Evolutionary conservation across 225 moss, liverwort and hornwort genomes (phyloP), one percentile per base, ranked within the genome.

Genomic region (Antitrichia curtipendula): DNA sequence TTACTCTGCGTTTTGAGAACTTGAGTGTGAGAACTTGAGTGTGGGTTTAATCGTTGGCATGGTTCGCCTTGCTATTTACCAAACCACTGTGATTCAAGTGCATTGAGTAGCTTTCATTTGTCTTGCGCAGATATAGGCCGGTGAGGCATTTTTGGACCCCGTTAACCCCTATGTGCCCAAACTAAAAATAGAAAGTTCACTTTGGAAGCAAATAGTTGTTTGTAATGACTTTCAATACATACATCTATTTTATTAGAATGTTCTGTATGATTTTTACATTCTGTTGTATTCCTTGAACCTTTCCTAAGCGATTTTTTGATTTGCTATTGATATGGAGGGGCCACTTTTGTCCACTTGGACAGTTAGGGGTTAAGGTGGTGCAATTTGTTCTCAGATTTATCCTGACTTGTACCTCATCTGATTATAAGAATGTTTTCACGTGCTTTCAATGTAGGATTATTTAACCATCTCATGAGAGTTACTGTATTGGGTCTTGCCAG

Each of bases 401-500:
- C 16, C 80, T 49, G 84, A 82, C 81, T 57, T 90, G 77, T 38
- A 45, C n/a, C 65, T 81, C 75, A 60, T 81, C 52, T 68, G 66
- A 36, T 69, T 80, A n/a, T 81, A 66, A 45, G 50, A 80, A 80
- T 65, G 16, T 78, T 60, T 76, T 45, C 29, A 10, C 59, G 9
- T 60, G 54, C 43, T 58, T 87, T 65, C n/a, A 71, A 61, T 68
- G 53, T 70, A 77, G 47, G 21, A 47, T 49, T 23, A n/a, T 21
- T 38, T 53, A 62, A 53, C 61, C 29, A 80, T 83, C 25, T 86
- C 75, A 63, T 58, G 43, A 60, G 81, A 75, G 72, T 88, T 45
- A 36, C 34, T 78, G 61, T n/a, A 64, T 85, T 87, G 90, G 78
- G 24, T 84, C 40, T 86, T 88, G 36, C 36, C 60, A 99, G 99